Evolutionary conservation across 768 basidiomycete species (phyloP).

Genomic region (Krasilnikovozyma curviuscula): DNA sequence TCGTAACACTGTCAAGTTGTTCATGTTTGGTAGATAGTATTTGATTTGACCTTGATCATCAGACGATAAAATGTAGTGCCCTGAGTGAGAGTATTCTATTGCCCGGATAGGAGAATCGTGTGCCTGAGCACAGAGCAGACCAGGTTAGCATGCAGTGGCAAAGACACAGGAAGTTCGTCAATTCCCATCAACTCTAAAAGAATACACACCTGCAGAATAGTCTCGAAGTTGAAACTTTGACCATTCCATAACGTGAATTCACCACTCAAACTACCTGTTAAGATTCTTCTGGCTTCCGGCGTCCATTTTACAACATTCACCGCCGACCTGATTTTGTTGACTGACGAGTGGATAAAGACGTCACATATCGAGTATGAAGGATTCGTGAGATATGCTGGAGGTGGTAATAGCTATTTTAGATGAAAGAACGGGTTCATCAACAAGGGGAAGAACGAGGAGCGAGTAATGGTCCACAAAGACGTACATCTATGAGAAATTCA

Average conservation of each 20-base stretch:
- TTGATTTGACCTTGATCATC: slow-evolving; percentile 92
- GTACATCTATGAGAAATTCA: slow-evolving; percentile 52
- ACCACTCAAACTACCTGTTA: slow-evolving; percentile 89
- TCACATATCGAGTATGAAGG: slow-evolving; percentile 85
- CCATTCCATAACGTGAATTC: slow-evolving; percentile 99
- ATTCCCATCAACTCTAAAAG: neutral
- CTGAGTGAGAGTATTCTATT: slow-evolving; percentile 75
- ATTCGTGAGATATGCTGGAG: slow-evolving; percentile 78
- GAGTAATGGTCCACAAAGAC: slow-evolving; percentile 9
- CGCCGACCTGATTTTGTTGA: slow-evolving; percentile 94
- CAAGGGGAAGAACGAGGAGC: slow-evolving; percentile 18
- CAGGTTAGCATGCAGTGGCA: neutral
- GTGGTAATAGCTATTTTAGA: slow-evolving; percentile 56
- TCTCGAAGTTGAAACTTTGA: slow-evolving; percentile 97
- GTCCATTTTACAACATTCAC: slow-evolving; percentile 99
- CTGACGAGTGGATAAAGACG: slow-evolving; percentile 93
- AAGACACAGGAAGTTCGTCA: neutral
- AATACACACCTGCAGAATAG: slow-evolving; percentile 64
- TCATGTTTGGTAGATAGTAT: slow-evolving; percentile 98
- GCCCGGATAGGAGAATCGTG: slow-evolving; percentile 88
- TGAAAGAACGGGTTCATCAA: neutral
- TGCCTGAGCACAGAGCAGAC: slow-evolving; percentile 31
- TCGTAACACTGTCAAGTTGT: slow-evolving; percentile 83
- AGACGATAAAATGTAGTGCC: slow-evolving; percentile 76
- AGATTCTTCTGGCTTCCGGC: slow-evolving; percentile 75